Evolutionary conservation across 306 rosid genomes (phyloP), one percentile per base, ranked within the genome.

Genomic region (Styphnolobium japonicum): DNA sequence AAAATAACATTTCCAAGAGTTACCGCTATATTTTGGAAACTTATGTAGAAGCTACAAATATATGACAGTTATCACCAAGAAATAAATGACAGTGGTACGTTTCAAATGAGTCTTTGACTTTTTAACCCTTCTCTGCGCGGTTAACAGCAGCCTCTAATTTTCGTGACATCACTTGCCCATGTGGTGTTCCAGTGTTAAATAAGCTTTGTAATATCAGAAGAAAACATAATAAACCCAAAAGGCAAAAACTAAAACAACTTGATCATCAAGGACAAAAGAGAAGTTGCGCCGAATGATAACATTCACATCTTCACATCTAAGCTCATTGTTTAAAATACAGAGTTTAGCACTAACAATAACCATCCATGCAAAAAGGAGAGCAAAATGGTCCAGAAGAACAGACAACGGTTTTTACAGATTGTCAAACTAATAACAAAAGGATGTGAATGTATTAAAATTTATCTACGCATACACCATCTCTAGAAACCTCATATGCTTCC

Each of bases 401-500:
- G 23, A 73, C 43, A 80, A 25, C 14, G 45, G 57, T 75, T 34
- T 31, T 37, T 51, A 80, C 52, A 85, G 1, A 18, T 29, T 22
- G 25, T 62, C 73, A 65, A 65, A 58, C 70, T 36, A 67, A 10
- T 42, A 64, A 36, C 46, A 10, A 39, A 80, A 18, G 49, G 33
- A 62, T 11, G 49, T 11, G 23, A 65, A 63, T 25, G 56, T 64
- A 77, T 85, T 70, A 91, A 56, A 95, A 95, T 76, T 93, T 95
- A 6, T 91, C 98, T 7, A 95, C 85, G 15, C 49, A 42, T 36
- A 95, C 77, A 53, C 98, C 97, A 72, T 95, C 97, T 81, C 99
- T 88, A 57, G 88, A 88, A 51, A 89, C 89, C 87, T 91, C 99
- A 42, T 93, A 95, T 4, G 92, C 94, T 53, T 88, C 99, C 71